Percentiles rank a stretch among this genome's conserved stretches.
Conservation (phyloP, 495 filamentous ascomycete species). For the Penicillium bialowiezense region DNA sequence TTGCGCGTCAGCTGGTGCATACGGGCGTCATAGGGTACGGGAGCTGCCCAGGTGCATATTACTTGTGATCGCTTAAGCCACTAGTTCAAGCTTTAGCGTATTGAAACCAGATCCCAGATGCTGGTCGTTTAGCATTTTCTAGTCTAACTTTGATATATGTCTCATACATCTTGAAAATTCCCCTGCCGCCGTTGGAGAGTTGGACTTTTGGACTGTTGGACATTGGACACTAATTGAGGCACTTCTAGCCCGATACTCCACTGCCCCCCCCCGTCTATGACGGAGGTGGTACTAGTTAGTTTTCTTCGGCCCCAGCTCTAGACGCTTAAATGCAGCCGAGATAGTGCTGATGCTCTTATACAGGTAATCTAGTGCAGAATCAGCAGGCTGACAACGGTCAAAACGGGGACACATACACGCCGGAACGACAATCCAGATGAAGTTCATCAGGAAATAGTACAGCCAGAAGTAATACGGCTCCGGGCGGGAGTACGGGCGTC, state of each 20-base stretch:
- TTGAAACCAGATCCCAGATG: too few relatives aligned
- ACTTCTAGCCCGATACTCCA: constrained; percentile 8
- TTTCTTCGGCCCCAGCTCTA: constrained; percentile 34
- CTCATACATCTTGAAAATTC: too few relatives aligned
- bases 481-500: constrained; percentile 64
- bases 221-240: too few relatives aligned
- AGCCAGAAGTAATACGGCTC: constrained; percentile 83
- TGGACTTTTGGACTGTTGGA: too few relatives aligned
- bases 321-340: constrained; percentile 44
- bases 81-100: too few relatives aligned
- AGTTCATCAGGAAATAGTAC: constrained; percentile 84
- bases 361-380: constrained; percentile 46
- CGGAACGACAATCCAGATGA: constrained; percentile 82
- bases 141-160: too few relatives aligned
- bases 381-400: constrained; percentile 9
- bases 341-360: constrained; percentile 46
- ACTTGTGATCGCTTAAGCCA: too few relatives aligned
- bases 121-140: too few relatives aligned
- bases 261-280: constrained; percentile 13
- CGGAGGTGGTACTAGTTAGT: constrained; percentile 27
- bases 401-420: constrained; percentile 36
- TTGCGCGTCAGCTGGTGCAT: constrained; percentile 7
- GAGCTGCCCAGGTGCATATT: not conserved
- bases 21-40: constrained; percentile 5
- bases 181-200: too few relatives aligned